Evolutionary conservation across 1,284 basidiomycete species (phyloP).

Genomic region (Cryptococcus neoformans): DNA sequence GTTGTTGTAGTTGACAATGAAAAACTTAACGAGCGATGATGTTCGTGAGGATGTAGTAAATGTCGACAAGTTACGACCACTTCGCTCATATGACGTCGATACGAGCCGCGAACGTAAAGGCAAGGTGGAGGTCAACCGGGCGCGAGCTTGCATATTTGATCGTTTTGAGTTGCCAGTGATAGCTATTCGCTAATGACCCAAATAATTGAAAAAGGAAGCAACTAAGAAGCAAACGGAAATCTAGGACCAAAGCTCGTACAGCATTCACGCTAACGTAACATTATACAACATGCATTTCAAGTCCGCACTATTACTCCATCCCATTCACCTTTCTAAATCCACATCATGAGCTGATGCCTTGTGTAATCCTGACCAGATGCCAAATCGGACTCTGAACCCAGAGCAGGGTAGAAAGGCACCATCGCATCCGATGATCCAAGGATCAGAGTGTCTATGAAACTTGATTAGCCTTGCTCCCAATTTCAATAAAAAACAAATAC

Average conservation of each 20-base stretch:
- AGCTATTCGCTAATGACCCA: too few relatives aligned
- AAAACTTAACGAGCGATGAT: background rate
- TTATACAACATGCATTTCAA: constrained; percentile 13
- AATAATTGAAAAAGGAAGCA: too few relatives aligned
- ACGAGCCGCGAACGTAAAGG: too few relatives aligned
- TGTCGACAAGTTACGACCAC: too few relatives aligned
- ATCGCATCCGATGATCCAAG: constrained; percentile 84
- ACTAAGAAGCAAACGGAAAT: too few relatives aligned
- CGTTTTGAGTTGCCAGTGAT: too few relatives aligned
- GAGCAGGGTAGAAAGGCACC: constrained; percentile 92
- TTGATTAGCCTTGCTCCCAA: background rate
- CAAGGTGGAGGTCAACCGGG: too few relatives aligned
- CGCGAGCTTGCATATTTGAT: too few relatives aligned
- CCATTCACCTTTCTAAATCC: constrained; percentile 27
- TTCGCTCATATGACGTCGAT: too few relatives aligned
- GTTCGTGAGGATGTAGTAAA: too few relatives aligned
- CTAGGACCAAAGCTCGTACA: too few relatives aligned
- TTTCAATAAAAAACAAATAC: constrained; percentile 13
- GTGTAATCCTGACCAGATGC: constrained; percentile 73
- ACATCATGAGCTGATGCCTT: constrained; percentile 69
- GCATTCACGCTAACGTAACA: too few relatives aligned
- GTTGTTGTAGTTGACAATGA: background rate
- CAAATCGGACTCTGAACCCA: constrained; percentile 80
- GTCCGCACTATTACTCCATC: background rate
- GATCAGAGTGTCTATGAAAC: constrained; percentile 59